Conservation (phyloP, 2,329 filamentous ascomycete genomes). For the Paraphoma chrysanthemicola region DNA sequence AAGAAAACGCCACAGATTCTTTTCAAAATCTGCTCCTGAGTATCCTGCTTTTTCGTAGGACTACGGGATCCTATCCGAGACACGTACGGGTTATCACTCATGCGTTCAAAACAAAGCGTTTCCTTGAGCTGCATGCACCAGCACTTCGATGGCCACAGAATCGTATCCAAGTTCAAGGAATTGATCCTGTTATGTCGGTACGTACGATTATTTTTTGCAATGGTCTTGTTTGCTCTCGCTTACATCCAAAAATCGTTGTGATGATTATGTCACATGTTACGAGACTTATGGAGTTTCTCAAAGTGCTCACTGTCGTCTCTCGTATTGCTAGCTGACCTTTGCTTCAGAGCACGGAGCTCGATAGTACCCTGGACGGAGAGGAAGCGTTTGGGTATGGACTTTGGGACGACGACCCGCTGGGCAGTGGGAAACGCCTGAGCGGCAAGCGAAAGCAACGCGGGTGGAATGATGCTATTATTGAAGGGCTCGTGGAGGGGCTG, state of each 20-base stretch:
- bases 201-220: not conserved
- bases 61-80: conserved; percentile 49
- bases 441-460: conserved; percentile 51
- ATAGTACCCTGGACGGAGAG: conserved; percentile 47
- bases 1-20: conserved; percentile 80
- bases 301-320: too few relatives aligned
- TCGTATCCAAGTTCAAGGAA: conserved; percentile 51
- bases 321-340: too few relatives aligned
- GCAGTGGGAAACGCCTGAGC: conserved; percentile 40
- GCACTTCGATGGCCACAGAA: conserved; percentile 53
- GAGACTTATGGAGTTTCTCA: too few relatives aligned
- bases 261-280: too few relatives aligned
- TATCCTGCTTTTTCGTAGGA: conserved; percentile 62
- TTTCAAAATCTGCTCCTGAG: conserved; percentile 86
- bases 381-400: conserved; percentile 43
- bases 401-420: conserved; percentile 51
- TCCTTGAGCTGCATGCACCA: conserved; percentile 49
- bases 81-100: conserved; percentile 55
- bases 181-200: conserved; percentile 53
- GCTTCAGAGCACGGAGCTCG: conserved; percentile 32
- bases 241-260: too few relatives aligned
- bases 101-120: conserved; percentile 55
- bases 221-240: too few relatives aligned
- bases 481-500: conserved; percentile 29
- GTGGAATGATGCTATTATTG: conserved; percentile 38